These are phyloP conservation scores for Aspergillus ostianus DNA, from an alignment of 495 filamentous ascomycete species.

Conservation along the genomic window DNA sequence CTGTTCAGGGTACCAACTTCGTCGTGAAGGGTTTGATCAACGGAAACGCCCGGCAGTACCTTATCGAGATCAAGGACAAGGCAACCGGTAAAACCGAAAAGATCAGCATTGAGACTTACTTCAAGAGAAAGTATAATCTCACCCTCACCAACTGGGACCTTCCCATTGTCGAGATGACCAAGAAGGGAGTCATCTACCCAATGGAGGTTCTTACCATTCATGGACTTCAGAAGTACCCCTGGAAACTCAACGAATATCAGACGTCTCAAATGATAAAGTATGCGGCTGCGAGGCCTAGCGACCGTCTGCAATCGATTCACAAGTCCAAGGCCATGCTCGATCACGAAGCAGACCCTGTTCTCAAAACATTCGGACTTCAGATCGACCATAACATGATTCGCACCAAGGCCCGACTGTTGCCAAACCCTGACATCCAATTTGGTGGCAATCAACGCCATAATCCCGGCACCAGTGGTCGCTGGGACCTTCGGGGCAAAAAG, in stretches of 20 bases:
- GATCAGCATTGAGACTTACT: constrained; percentile 66
- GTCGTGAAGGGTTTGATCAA: constrained; percentile 62
- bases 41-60: constrained; percentile 51
- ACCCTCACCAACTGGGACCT: constrained; percentile 52
- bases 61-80: constrained; percentile 55
- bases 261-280: constrained; percentile 86
- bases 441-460: constrained; percentile 45
- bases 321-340: constrained; percentile 64
- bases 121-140: constrained; percentile 60
- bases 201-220: constrained; percentile 69
- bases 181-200: constrained; percentile 65
- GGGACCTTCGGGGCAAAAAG: constrained; percentile 80
- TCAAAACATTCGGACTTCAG: constrained; percentile 65
- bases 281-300: constrained; percentile 62
- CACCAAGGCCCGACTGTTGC: constrained; percentile 69
- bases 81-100: constrained; percentile 37
- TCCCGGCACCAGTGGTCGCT: constrained; percentile 65
- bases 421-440: constrained; percentile 68
- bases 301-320: constrained; percentile 61
- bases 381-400: constrained; percentile 61
- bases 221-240: constrained; percentile 71
- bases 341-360: constrained; percentile 65
- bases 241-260: constrained; percentile 67
- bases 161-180: constrained; percentile 70
- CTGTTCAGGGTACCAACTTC: constrained; percentile 49